Evolutionary conservation across 345 rosid species (phyloP), one percentile per base, ranked within the genome.

Genomic region (Boechera retrofracta): DNA sequence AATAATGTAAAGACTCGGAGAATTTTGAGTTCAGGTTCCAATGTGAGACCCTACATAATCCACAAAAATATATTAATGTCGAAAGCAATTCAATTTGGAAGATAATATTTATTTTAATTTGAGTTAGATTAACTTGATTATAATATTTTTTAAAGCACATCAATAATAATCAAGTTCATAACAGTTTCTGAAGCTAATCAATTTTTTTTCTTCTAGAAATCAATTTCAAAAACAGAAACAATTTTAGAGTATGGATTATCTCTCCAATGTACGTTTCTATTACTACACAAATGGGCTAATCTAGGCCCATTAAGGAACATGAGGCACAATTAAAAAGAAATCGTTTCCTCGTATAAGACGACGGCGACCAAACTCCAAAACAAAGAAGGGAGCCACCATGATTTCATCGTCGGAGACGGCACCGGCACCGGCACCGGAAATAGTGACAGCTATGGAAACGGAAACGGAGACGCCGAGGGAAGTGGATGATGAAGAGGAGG

Each of bases 401-500:
- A 21, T 21, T 21, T 21, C 24, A 21, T 21, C 24, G 81, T 66
- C 77, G 7, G 72, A 55, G 81, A 1, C 39, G 9, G 71, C 11
- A 66, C 29, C 75, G 53, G 67, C 31, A 28, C 11, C 71, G 13
- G 42, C 6, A n/a, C 65, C 81, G 32, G 77, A 0, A 69, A 4
- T 5, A 1, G 16, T 38, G 0, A 5, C 26, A 5, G 7, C 13
- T 2, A 5, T 1, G 33, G 7, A 3, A 10, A 2, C 10, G 35
- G 32, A 9, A 33, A 61, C 70, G 28, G 33, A 33, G 39, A 28
- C 2, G 77, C 52, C 55, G 7, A 32, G 39, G 53, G 83, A 79
- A 69, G 69, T 60, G 41, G 83, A 76, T 58, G 89, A 83, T 35
- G 89, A 79, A 63, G 96, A 87, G 44, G 91, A 87, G 67, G 94